Percentiles rank a stretch among this genome's conserved stretches.
These are phyloP conservation scores for maize (Zea mays) DNA, from an alignment of 176 grass and related monocot genomes.

Conservation along the genomic window Zm-B73-REFERENCE-NAM-5.0 NC_050100.1:188208001-188208500, in stretches of 20 bases:
- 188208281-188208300: no score
- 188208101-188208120: slow-evolving; percentile 19
- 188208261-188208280: background rate
- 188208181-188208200: no score
- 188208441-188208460: no score
- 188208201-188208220: slow-evolving; percentile 34
- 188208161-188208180: background rate
- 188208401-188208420: no score
- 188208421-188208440: no score
- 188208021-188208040: background rate
- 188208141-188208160: background rate
- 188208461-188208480: no score
- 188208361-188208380: no score
- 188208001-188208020: background rate
- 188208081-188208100: background rate
- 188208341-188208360: no score
- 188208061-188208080: background rate
- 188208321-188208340: no score
- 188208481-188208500: no score
- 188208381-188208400: no score
- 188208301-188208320: background rate
- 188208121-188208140: background rate
- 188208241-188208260: background rate
- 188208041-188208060: background rate
- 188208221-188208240: slow-evolving; percentile 35